Evolutionary conservation across 208 protist genomes (phyloP).

Genomic region (Wallacemonas sp.): DNA sequence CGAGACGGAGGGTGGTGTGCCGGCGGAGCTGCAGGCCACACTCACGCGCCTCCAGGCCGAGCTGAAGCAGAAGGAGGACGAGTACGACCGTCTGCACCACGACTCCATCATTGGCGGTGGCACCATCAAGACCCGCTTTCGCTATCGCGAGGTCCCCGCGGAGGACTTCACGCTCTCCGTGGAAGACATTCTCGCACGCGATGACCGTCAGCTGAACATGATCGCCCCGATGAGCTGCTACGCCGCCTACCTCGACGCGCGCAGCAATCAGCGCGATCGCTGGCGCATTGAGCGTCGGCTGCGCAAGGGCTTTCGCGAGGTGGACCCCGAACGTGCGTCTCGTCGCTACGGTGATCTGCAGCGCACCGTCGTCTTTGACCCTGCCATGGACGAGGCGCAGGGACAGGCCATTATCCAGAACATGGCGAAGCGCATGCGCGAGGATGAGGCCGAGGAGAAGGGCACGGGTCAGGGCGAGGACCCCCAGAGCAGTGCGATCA

Average conservation of each 20-base stretch:
- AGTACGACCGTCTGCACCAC: conserved; percentile 86
- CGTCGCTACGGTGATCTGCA: conserved; percentile 77
- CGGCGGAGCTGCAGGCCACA: conserved; percentile 19
- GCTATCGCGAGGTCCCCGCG: conserved; percentile 78
- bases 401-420: conserved; percentile 50
- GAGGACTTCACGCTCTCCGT: conserved; percentile 86
- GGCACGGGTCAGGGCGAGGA: conserved; percentile 2
- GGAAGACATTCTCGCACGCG: conserved; percentile 85
- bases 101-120: conserved; percentile 37
- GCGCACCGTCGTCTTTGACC: conserved; percentile 69
- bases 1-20: neutral
- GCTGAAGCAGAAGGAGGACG: conserved; percentile 77
- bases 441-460: conserved; percentile 36
- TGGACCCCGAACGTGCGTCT: conserved; percentile 66
- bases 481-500: neutral
- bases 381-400: conserved; percentile 50
- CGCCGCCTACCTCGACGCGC: conserved; percentile 79
- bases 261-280: conserved; percentile 72
- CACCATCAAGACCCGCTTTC: conserved; percentile 54
- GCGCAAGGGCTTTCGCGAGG: conserved; percentile 67
- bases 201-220: conserved; percentile 93
- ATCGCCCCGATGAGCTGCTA: conserved; percentile 93
- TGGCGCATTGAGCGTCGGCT: conserved; percentile 51
- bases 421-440: conserved; percentile 64
- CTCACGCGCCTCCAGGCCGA: conserved; percentile 53